Conservation (phyloP, 768 basidiomycete genomes). For the Chiua virens region DNA sequence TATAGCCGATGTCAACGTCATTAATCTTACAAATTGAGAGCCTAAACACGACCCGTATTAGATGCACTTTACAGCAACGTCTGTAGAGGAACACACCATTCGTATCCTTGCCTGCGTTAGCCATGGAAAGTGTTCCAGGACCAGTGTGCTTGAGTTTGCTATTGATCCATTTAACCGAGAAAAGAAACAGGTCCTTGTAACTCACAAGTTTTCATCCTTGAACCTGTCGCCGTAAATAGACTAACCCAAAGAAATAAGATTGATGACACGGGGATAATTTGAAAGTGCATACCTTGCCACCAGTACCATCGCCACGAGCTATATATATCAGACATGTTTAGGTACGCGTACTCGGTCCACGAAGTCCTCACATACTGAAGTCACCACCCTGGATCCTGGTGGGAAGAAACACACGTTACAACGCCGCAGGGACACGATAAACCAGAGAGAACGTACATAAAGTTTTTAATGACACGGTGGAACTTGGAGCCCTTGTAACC, state of each 20-base stretch:
- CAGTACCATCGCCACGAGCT: conserved; percentile 87
- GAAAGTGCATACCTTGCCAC: conserved; percentile 66
- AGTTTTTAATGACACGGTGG: conserved; percentile 94
- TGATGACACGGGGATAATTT: not conserved
- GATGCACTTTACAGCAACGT: not conserved
- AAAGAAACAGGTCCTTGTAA: not conserved
- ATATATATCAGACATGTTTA: conserved; percentile 8
- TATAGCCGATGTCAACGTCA: not conserved
- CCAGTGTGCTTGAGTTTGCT: conserved; percentile 96
- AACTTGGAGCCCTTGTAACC: conserved; percentile 96
- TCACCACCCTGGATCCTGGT: conserved; percentile 95
- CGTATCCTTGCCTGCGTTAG: conserved; percentile 89
- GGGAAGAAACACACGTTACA: conserved; percentile 1
- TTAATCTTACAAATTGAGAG: conserved; percentile 77
- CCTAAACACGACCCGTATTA: conserved; percentile 41
- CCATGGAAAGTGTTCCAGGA: conserved; percentile 90
- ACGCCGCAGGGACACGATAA: not conserved
- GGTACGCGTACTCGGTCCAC: conserved; percentile 13
- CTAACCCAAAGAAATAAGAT: conserved; percentile 33
- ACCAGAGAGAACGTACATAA: conserved; percentile 59
- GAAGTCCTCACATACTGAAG: conserved; percentile 67
- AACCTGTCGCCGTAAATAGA: conserved; percentile 92
- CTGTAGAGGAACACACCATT: conserved; percentile 57
- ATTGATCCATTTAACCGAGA: not conserved
- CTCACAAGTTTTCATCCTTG: conserved; percentile 94